Base-by-base conservation (phyloP, 179 eudicot genomes). In the Silene coronaria region DNA sequence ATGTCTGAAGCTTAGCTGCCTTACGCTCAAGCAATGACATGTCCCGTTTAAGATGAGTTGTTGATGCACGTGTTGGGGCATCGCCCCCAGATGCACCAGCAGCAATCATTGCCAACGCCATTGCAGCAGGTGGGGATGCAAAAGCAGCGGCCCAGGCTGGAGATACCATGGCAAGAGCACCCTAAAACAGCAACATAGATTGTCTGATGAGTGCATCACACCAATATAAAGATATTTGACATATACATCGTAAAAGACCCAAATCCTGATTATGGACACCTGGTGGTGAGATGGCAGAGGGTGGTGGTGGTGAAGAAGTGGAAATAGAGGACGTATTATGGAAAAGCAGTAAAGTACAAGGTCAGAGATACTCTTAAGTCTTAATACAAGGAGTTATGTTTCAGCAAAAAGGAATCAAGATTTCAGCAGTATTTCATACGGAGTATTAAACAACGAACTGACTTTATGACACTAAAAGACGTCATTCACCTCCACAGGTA, bases 41-140 rank as follows among this genome's bases (percentile, higher is more conserved):
- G 71, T 96, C 97, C 48, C 97, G 97, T 78, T 83, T 89, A 61
- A 93, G 90, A 30, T 87, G 93, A 46, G 92, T 74, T 70, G 86
- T 75, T 76, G 86, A 74, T 77, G 87, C 89, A 38, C 91, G 93
- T 66, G 97, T 82, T 32, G 87, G 83, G 55, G 84, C 85, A 83
- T 96, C 99, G 19, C 97, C 99, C 61, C 98, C 97, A 78, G 92
- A 94, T 74, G 99, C 96, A 79, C 99, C 99, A 76, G 99, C 99
- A 73, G 97, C 99, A 80, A 96, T 88, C 99, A 96, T 96, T 70
- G 99, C 97, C 79, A 96, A 81, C 66, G 97, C 97, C 99, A 96
- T 87, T 77, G 97, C 97, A 80, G 96, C 93, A 73, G 99, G 99
- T 36, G 99, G 99, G 73, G 99, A 96, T 9, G 99, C 99, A 88